phyloP scores from a whole-genome alignment of 305 asterid species.

The Andrographis paniculata region DNA sequence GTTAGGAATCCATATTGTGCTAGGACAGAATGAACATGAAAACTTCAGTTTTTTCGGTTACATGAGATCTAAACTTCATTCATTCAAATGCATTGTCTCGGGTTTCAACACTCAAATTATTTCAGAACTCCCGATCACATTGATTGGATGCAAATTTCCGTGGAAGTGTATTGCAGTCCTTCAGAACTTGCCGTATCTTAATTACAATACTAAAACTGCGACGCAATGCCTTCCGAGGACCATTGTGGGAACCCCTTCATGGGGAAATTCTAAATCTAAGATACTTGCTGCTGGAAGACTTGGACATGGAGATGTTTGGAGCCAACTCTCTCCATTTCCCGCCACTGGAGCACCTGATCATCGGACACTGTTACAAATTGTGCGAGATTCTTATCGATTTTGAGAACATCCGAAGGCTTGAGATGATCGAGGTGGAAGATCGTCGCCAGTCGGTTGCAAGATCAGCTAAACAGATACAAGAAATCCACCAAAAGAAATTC shows the following conservation, averaged over 20 bases:
- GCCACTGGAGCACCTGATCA: background rate
- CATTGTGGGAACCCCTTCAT: background rate
- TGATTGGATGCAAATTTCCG: conserved; percentile 10
- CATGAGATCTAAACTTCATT: conserved; percentile 9
- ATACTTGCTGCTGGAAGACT: conserved; percentile 12
- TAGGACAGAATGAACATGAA: background rate
- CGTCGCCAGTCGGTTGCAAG: background rate
- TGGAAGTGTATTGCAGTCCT: conserved; percentile 11
- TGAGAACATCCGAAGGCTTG: background rate
- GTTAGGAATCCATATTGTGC: conserved; percentile 14
- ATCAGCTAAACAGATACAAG: background rate
- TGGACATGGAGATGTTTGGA: conserved; percentile 14
- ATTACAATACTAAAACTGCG: conserved; percentile 18
- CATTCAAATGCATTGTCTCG: conserved; percentile 13
- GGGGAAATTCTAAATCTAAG: background rate
- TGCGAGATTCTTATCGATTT: background rate
- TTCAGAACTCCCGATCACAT: background rate
- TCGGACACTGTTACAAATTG: conserved; percentile 9
- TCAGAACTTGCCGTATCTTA: conserved; percentile 4
- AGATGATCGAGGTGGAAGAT: background rate
- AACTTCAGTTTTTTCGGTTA: conserved; percentile 8
- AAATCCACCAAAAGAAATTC: too few relatives aligned
- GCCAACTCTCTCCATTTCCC: background rate
- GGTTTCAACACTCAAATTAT: conserved; percentile 5
- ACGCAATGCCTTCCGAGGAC: conserved; percentile 11